Evolutionary conservation across 2,329 filamentous ascomycete genomes (phyloP).

Genomic region (Atkinsonella hypoxylon): DNA sequence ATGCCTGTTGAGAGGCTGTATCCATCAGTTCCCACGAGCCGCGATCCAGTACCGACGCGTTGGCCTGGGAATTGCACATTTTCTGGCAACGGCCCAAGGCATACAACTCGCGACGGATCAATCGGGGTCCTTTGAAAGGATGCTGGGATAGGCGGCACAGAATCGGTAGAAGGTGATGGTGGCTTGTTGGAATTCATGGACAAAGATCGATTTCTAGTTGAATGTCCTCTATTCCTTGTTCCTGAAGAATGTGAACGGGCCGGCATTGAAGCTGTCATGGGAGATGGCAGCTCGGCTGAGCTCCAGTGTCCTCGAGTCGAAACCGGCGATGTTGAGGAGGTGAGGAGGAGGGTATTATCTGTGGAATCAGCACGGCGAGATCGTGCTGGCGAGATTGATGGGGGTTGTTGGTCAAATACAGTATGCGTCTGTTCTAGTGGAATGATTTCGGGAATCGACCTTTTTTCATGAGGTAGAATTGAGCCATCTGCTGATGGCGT

Average conservation of each 20-base stretch:
- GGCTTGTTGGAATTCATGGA: slow-evolving; percentile 4
- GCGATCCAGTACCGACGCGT: slow-evolving; percentile 4
- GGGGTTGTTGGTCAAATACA: slow-evolving; percentile 4
- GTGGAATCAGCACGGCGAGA: slow-evolving; percentile 12
- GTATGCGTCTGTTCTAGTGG: slow-evolving; percentile 9
- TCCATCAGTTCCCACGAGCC: slow-evolving; percentile 6
- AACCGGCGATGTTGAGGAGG: slow-evolving; percentile 35
- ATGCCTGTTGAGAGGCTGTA: slow-evolving; percentile 1
- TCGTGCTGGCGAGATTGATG: slow-evolving; percentile 11
- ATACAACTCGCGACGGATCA: slow-evolving; percentile 39
- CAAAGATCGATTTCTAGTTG: slow-evolving; percentile 5
- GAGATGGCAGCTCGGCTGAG: slow-evolving; percentile 29
- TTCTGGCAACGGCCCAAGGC: slow-evolving; percentile 40
- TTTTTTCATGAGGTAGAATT: slow-evolving; percentile 19
- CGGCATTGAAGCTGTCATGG: slow-evolving; percentile 23
- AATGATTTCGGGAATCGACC: slow-evolving; percentile 9
- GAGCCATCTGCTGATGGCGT: slow-evolving; percentile 24
- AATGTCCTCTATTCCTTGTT: slow-evolving; percentile 9
- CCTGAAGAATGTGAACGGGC: slow-evolving; percentile 12
- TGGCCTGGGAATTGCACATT: slow-evolving; percentile 25
- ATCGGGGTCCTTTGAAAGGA: slow-evolving; percentile 37
- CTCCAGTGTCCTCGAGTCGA: slow-evolving; percentile 34
- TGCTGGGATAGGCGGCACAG: slow-evolving; percentile 4
- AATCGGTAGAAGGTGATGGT: background rate
- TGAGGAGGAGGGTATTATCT: slow-evolving; percentile 26